Base-by-base conservation (phyloP, 1,139 yeast genomes). In the Candida buenavistaensis region DNA sequence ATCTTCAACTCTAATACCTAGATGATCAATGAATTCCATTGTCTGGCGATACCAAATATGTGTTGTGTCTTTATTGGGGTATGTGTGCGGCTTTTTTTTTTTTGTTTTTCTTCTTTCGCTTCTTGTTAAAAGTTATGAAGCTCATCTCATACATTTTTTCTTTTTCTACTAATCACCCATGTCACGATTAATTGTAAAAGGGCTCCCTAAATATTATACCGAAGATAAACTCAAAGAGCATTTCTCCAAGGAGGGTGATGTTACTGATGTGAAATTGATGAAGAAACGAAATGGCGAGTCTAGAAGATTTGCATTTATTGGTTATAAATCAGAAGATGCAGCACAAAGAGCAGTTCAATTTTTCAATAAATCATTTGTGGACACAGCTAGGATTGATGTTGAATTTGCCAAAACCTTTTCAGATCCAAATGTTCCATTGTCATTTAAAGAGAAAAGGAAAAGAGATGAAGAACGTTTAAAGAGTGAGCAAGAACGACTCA, bases 131-230 rank as follows among this genome's bases (percentile, higher is more conserved):
- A 23, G 25, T 20, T 32, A 23, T 17, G 15, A 14, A 29, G 9
- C 35, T 32, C 31, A 26, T 32, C 35, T 27, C 35, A 14, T 9
- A 16, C 23, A 11, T 5, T 14, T 10, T 9, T 28, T 11, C 10
- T 20, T 12, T 7, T 19, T 17, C 13, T 14, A 17, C 6, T 30
- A 30, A 30, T 15, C 14, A 13, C 23, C 10, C 3, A 83, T 83
- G 96, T 90, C 98, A 26, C 84, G 99, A 62, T 74, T 94, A 40
- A 92, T 92, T 50, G 96, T 94, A n/a, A 94, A 88, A 59, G 95
- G 95, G 29, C 70, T 92, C 39, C 98, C 99, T 15, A 68, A 72
- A 44, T 86, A 86, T 55, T 75, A 80, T 42, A 79, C 82, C 1
- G 97, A 92, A 54, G 89, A 78, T 2, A 80, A 84, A 46, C 65